Percentiles rank a stretch among this genome's conserved stretches.
These are phyloP conservation scores for Rhodotorula sp. DNA, from an alignment of 1,284 basidiomycete genomes.

Conservation along the genomic window DNA sequence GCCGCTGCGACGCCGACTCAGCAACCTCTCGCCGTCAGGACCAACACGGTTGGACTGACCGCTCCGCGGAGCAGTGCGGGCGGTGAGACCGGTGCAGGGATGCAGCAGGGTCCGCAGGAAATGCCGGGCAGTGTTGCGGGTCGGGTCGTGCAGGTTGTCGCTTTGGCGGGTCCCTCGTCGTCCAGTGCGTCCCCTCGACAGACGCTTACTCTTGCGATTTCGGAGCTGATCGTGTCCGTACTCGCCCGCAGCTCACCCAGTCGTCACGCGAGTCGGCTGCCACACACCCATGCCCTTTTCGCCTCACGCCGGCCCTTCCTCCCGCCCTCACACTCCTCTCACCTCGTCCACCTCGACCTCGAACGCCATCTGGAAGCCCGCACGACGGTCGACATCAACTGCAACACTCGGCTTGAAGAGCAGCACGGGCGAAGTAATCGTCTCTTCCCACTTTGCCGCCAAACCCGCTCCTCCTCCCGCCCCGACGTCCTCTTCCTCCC, in stretches of 20 bases:
- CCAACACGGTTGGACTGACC: not conserved
- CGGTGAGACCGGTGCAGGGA: not conserved
- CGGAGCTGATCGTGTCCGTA: not conserved
- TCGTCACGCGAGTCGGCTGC: not conserved
- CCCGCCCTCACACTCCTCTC: slow-evolving; percentile 1
- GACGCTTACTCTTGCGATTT: not conserved
- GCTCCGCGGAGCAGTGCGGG: not conserved
- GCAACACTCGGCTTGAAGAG: not conserved
- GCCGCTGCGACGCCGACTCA: not conserved
- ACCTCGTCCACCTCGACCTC: not conserved
- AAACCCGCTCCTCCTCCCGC: not conserved
- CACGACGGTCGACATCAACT: not conserved
- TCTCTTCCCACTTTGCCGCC: slow-evolving; percentile 4
- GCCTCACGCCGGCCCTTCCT: not conserved
- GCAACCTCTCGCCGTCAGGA: not conserved
- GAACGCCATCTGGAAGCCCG: not conserved
- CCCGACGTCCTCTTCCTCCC: too few species aligned
- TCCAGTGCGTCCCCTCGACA: not conserved
- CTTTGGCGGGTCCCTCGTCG: not conserved
- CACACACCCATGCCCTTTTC: not conserved
- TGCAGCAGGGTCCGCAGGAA: not conserved
- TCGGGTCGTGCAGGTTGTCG: not conserved
- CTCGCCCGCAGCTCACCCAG: too few species aligned
- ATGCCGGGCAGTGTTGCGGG: slow-evolving; percentile 12
- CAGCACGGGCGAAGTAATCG: slow-evolving; percentile 1